Percentiles rank a stretch among this genome's conserved stretches.
phyloP scores from a whole-genome alignment of 2,329 filamentous ascomycete genomes.

The Ascochyta viciae-villosae region DNA sequence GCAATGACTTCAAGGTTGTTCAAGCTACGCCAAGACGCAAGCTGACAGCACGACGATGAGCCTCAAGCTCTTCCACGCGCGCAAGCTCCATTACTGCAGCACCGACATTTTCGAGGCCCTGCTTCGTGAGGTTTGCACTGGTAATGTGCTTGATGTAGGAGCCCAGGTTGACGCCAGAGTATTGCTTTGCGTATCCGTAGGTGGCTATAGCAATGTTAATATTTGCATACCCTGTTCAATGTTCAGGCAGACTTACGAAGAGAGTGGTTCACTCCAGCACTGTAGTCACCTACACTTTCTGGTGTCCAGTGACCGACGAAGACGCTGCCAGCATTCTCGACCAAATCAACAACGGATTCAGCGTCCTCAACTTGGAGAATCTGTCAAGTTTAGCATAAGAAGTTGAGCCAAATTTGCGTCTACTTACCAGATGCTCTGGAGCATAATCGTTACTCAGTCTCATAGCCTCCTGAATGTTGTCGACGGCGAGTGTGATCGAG shows the following conservation, averaged over 20 bases:
- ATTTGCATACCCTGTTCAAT: background rate
- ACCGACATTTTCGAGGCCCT: slow-evolving; percentile 86
- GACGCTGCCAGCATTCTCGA: slow-evolving; percentile 93
- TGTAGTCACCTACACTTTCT: slow-evolving; percentile 97
- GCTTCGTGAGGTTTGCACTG: slow-evolving; percentile 83
- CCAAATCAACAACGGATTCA: slow-evolving; percentile 74
- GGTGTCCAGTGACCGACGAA: slow-evolving; percentile 97
- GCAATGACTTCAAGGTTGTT: background rate
- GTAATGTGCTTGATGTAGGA: slow-evolving; percentile 99
- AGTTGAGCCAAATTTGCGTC: too few relatives aligned
- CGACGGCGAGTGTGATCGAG: slow-evolving; percentile 82
- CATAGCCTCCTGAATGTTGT: slow-evolving; percentile 77
- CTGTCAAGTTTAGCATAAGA: slow-evolving; percentile 1
- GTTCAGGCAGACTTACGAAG: slow-evolving; percentile 66
- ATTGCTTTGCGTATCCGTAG: slow-evolving; percentile 97
- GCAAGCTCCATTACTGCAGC: slow-evolving; percentile 93
- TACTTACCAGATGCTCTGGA: slow-evolving; percentile 76
- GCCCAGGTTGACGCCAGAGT: slow-evolving; percentile 93
- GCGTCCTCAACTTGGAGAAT: slow-evolving; percentile 88
- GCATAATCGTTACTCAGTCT: slow-evolving; percentile 92
- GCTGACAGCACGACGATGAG: slow-evolving; percentile 79
- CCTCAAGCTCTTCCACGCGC: slow-evolving; percentile 92
- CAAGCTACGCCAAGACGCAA: slow-evolving; percentile 61
- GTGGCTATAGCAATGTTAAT: slow-evolving; percentile 68
- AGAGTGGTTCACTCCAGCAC: slow-evolving; percentile 96